phyloP scores from a whole-genome alignment of 2,329 filamentous ascomycete genomes.

The Stemphylium vesicarium region DNA sequence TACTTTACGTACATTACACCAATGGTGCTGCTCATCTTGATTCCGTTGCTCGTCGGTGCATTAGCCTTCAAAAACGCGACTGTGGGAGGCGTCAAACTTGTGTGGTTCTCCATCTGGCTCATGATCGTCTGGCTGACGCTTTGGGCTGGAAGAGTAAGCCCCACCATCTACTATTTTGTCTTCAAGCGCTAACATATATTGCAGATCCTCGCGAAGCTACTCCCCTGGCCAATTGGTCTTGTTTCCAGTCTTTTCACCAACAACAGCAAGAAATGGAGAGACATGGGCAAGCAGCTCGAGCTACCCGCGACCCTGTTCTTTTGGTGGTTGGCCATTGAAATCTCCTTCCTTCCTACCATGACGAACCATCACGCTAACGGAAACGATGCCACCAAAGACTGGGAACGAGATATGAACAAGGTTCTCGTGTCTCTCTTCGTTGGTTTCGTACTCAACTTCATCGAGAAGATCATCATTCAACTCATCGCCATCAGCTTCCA shows the following conservation, averaged over 20 bases:
- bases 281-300: constrained; percentile 84
- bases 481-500: constrained; percentile 95
- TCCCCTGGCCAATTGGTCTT: constrained; percentile 67
- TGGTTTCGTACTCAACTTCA: constrained; percentile 77
- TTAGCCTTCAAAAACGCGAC: constrained; percentile 65
- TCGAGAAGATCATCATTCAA: constrained; percentile 93
- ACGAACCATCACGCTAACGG: constrained; percentile 66
- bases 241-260: constrained; percentile 80
- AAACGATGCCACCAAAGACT: constrained; percentile 61
- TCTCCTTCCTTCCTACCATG: constrained; percentile 86
- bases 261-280: constrained; percentile 90
- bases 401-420: constrained; percentile 83
- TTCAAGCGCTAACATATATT: constrained; percentile 10
- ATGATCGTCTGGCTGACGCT: constrained; percentile 91
- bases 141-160: constrained; percentile 71
- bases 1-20: constrained; percentile 76
- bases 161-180: constrained; percentile 2
- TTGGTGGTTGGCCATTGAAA: constrained; percentile 86
- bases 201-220: constrained; percentile 66
- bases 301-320: constrained; percentile 86
- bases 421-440: constrained; percentile 87
- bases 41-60: constrained; percentile 71
- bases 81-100: constrained; percentile 75
- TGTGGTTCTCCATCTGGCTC: constrained; percentile 96
- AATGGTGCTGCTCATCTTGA: constrained; percentile 67